Evolutionary conservation across 2,329 filamentous ascomycete species (phyloP).

Genomic region (Plectosphaerella sp.): DNA sequence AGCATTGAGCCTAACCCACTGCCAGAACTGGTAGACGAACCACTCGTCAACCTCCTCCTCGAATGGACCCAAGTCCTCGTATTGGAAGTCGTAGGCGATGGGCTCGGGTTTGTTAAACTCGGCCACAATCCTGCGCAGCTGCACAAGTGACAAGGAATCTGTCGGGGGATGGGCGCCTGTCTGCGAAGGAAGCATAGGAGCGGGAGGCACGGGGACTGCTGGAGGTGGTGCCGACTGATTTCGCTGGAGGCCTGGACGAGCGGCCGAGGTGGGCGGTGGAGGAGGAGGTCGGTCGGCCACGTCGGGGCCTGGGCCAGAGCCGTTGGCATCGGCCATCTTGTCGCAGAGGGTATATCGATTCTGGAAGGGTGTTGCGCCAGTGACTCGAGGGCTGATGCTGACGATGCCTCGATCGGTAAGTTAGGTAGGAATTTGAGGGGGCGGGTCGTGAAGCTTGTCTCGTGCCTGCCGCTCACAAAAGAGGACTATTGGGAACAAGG

Average conservation of each 20-base stretch:
- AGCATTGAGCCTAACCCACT: conserved; percentile 73
- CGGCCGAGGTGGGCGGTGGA: conserved; percentile 15
- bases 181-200: conserved; percentile 12
- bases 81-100: conserved; percentile 79
- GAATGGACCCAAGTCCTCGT: conserved; percentile 67
- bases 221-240: conserved; percentile 20
- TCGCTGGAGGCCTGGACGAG: conserved; percentile 15
- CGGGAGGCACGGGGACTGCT: conserved; percentile 12
- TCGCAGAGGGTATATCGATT: too few species aligned
- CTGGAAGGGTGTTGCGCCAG: too few species aligned
- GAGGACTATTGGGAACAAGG: background rate
- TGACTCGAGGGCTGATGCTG: too few species aligned
- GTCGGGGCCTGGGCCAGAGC: conserved; percentile 28
- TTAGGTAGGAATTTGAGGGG: too few species aligned
- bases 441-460: too few species aligned
- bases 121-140: conserved; percentile 68
- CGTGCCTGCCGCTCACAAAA: background rate
- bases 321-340: conserved; percentile 30
- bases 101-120: conserved; percentile 69
- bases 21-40: conserved; percentile 89
- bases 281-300: conserved; percentile 30
- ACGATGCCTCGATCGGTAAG: too few species aligned
- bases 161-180: conserved; percentile 36
- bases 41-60: conserved; percentile 94
- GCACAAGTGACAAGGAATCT: conserved; percentile 72